These are phyloP conservation scores for Malus sylvestris DNA, from an alignment of 306 rosid species.

Conservation along the genomic window DNA sequence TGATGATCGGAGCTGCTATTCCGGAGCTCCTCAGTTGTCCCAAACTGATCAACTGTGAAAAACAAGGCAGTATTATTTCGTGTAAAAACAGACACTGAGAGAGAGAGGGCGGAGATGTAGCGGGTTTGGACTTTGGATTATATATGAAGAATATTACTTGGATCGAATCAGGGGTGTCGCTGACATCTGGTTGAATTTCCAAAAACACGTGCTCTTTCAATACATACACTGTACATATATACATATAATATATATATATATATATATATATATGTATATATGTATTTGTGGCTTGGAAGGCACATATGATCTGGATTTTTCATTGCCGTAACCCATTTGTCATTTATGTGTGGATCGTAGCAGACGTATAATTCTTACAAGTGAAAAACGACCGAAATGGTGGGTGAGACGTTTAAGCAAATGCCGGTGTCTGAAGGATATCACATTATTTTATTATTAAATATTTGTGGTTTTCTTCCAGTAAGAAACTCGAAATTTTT, in stretches of 20 bases:
- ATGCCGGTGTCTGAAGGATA: too few species aligned
- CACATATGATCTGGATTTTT: background rate
- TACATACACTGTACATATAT: too few species aligned
- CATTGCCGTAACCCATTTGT: background rate
- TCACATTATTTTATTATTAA: too few species aligned
- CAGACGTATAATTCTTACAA: background rate
- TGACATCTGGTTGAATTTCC: background rate
- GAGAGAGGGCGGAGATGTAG: background rate
- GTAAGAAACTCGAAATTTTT: too few species aligned
- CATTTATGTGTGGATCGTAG: background rate
- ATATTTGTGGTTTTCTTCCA: too few species aligned
- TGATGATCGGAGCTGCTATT: background rate
- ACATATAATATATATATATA: too few species aligned
- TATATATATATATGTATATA: too few species aligned
- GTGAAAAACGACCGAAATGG: too few species aligned
- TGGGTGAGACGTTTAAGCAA: too few species aligned
- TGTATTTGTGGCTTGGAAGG: background rate
- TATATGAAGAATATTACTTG: background rate
- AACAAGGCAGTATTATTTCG: background rate
- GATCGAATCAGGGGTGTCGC: background rate
- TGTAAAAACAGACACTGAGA: background rate
- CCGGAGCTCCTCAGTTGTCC: slow-evolving; percentile 2
- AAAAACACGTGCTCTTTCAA: background rate
- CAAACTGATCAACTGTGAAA: background rate
- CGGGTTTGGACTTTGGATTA: background rate